Evolutionary conservation across 1,139 yeast genomes (phyloP), one percentile per base, ranked within the genome.

Genomic region (Candida gigantensis): DNA sequence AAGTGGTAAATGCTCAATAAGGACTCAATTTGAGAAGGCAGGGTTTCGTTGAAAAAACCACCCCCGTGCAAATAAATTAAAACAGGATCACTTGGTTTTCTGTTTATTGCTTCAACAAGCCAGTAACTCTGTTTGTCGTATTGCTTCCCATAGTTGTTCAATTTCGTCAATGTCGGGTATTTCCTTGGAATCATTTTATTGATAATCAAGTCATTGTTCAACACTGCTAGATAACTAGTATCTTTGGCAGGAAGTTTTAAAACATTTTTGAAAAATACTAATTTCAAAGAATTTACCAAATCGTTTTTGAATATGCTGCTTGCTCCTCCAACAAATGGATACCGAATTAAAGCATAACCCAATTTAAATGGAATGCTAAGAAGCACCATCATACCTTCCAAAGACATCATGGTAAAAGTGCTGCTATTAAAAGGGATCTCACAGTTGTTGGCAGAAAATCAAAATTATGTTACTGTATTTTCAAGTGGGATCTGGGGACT

Each of bases 31-130:
- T 70, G 76, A 30, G 54, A 49, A 0, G 63, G 61, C 32, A 52
- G 49, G 1, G 69, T 60, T 40, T 68, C 63, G 24, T 65, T 38
- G 35, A 57, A 65, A 44, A 57, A 70, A 2, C 75, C 75, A 2
- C 77, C 77, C 14, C 77, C 76, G 42, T 71, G 76, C n/a, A n/a
- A n/a, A n/a, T n/a, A n/a, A n/a, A n/a, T n/a, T n/a, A n/a, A n/a
- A n/a, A n/a, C n/a, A n/a, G 74, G 74, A 40, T 68, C 73, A 5
- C 41, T 34, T 0, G 50, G 41, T n/a, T 55, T 46, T 20, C 63
- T 48, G 24, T 54, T 45, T 3, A 55, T 53, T 30, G 56, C 58
- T 42, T 64, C 63, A 4, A 55, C 65, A 9, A 70, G 35, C 75
- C 76, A 71, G 30, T 55, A 49, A 5, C 70, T 62, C 36, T 58